Conservation (phyloP, 108 stramenopile genomes). For the Fragilaria radians region DNA sequence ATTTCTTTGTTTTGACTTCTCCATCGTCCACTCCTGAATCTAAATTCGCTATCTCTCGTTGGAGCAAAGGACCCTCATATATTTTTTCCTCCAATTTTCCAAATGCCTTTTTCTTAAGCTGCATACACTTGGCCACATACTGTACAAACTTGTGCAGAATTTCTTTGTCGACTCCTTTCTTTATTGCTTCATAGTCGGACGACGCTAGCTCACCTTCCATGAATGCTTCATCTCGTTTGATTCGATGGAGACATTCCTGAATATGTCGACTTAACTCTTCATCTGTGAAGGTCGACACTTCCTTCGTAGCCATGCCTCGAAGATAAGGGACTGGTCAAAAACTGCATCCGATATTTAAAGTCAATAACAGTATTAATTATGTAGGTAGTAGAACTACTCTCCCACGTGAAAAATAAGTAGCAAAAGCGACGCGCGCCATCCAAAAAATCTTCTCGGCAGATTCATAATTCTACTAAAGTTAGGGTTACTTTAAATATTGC, state of each 20-base stretch:
- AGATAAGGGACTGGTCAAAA: no score
- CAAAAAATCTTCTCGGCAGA: no score
- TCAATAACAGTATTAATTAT: no score
- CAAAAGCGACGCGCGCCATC: no score
- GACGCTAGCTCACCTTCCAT: background rate
- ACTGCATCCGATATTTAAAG: no score
- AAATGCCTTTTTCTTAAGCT: background rate
- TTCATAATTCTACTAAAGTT: no score
- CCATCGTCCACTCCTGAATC: background rate
- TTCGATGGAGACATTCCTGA: background rate
- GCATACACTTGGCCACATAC: background rate
- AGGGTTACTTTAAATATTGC: no score
- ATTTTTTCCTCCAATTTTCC: background rate
- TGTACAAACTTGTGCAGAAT: background rate
- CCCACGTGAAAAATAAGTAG: no score
- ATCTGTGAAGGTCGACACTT: background rate
- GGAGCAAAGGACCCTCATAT: background rate
- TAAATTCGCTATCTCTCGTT: background rate
- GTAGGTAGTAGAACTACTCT: no score
- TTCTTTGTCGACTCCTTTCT: background rate
- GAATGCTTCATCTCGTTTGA: background rate
- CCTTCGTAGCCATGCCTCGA: background rate
- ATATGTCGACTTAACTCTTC: background rate
- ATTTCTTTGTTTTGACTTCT: background rate
- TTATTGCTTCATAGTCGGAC: background rate